Percentiles rank a stretch among this genome's conserved stretches.
These are phyloP conservation scores for Sanghuangporus weigelae DNA, from an alignment of 1,284 basidiomycete species.

Conservation along the genomic window DNA sequence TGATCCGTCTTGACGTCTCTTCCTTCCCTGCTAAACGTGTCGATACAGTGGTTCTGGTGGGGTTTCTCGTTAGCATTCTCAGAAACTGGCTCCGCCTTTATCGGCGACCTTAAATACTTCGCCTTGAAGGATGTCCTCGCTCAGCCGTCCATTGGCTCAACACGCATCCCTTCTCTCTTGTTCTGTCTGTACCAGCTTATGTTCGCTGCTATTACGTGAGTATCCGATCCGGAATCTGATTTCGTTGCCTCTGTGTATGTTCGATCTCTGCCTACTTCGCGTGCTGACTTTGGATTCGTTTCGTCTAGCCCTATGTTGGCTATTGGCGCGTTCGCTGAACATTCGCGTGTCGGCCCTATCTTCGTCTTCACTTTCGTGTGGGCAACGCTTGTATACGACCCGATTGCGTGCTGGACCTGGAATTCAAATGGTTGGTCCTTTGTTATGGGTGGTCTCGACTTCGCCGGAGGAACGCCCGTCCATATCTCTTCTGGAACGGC, in stretches of 20 bases:
- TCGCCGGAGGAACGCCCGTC: slow-evolving; percentile 88
- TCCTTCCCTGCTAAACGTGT: neutral
- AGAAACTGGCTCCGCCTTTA: slow-evolving; percentile 51
- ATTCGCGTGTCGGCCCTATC: slow-evolving; percentile 81
- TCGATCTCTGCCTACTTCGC: neutral
- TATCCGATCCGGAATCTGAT: slow-evolving; percentile 5
- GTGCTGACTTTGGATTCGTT: neutral
- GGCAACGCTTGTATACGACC: slow-evolving; percentile 91
- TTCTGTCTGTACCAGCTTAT: slow-evolving; percentile 89
- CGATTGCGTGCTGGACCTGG: slow-evolving; percentile 95
- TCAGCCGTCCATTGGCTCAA: slow-evolving; percentile 68
- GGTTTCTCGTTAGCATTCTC: slow-evolving; percentile 70
- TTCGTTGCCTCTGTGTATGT: neutral
- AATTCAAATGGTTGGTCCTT: slow-evolving; percentile 84
- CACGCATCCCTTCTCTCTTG: slow-evolving; percentile 73
- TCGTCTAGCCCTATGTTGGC: slow-evolving; percentile 67
- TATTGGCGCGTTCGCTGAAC: slow-evolving; percentile 90
- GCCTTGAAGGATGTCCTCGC: slow-evolving; percentile 79
- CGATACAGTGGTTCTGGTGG: slow-evolving; percentile 65
- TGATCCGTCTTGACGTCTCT: neutral
- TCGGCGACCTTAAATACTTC: slow-evolving; percentile 77
- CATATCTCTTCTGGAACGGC: slow-evolving; percentile 92
- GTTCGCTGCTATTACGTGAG: slow-evolving; percentile 82
- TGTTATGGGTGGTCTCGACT: slow-evolving; percentile 79
- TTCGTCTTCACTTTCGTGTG: slow-evolving; percentile 89